Evolutionary conservation across 441 rosid species (phyloP), one percentile per base, ranked within the genome.

Genomic region (Flueggea neowawraea): DNA sequence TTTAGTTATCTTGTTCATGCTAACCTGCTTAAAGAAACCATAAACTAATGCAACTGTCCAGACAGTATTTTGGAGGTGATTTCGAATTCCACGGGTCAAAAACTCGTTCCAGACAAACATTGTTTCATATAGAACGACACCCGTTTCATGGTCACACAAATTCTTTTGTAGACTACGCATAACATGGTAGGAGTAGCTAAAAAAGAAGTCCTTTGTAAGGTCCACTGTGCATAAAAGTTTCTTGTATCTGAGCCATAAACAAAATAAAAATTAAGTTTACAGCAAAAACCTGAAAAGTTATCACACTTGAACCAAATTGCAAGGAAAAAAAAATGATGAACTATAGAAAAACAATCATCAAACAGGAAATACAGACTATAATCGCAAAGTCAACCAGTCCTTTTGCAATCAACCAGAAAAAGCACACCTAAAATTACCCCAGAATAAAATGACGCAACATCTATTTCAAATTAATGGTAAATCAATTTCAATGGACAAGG

Each of bases 101-200:
- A 86, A 96, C 74, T 90, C 98, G 74, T 95, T 95, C 99, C 99
- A 95, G 52, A 95, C 99, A 72, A 90, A 95, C 99, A 95, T 95
- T 55, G 95, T 92, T 60, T 90, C 94, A 62, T 95, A 90, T 13
- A 81, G 86, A 52, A 77, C 80, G 44, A 68, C 86, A n/a, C 91
- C 96, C 72, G 80, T 79, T 82, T 84, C 85, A 66, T 69, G 79
- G 65, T 84, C 74, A 72, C 85, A 84, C 77, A 87, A 66, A 76
- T 93, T 93, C 69, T 77, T 89, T 75, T 96, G 99, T 75, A 90
- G 96, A 78, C 97, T 80, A 69, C 86, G 77, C 99, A 93, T 93
- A 52, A 92, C 74, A 78, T 89, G 82, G 80, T 95, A 92, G 5
- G 99, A 90, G 80, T 96, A 96, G 79, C 99, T 96, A 80, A 89